Conservation (phyloP, 106 monocot species). For the Ottelia alismoides region DNA sequence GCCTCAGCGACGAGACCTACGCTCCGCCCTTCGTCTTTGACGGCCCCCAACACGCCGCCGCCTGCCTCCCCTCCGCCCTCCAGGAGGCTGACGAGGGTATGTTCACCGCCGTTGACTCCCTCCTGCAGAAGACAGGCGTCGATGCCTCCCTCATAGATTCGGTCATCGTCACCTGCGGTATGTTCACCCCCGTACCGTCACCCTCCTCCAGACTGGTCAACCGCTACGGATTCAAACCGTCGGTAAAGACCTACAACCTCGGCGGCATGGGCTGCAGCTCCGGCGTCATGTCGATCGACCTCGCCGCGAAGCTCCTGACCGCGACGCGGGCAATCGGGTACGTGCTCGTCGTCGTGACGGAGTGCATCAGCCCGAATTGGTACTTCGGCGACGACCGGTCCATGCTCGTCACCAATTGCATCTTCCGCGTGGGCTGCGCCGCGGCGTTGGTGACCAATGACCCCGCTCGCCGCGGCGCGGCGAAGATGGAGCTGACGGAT, state of each 20-base stretch:
- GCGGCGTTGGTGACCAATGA: slow-evolving; percentile 19
- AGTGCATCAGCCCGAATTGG: slow-evolving; percentile 23
- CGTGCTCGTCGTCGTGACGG: slow-evolving; percentile 10
- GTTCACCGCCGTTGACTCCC: slow-evolving; percentile 22
- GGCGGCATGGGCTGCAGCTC: slow-evolving; percentile 33
- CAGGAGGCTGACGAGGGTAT: slow-evolving; percentile 41
- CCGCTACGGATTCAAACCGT: slow-evolving; percentile 2
- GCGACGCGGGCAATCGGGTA: background rate
- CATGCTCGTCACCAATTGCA: slow-evolving; percentile 26
- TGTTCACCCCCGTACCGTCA: slow-evolving; percentile 20
- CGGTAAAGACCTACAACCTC: slow-evolving; percentile 21
- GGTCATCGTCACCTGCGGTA: slow-evolving; percentile 17
- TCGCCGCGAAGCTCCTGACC: slow-evolving; percentile 11
- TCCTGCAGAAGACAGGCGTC: slow-evolving; percentile 28
- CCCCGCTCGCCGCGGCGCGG: background rate
- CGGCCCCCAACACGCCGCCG: slow-evolving; percentile 12
- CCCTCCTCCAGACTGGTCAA: slow-evolving; percentile 19
- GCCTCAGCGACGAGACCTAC: slow-evolving; percentile 64
- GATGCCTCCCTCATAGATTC: slow-evolving; percentile 2
- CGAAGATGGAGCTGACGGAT: slow-evolving; percentile 19
- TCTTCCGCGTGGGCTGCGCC: slow-evolving; percentile 22
- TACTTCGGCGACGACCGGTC: slow-evolving; percentile 23
- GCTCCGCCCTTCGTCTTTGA: slow-evolving; percentile 41
- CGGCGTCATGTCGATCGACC: slow-evolving; percentile 11
- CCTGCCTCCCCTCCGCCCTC: slow-evolving; percentile 18